phyloP scores from a whole-genome alignment of 1,139 yeast genomes.

The Blastobotrys ciferrii region DNA sequence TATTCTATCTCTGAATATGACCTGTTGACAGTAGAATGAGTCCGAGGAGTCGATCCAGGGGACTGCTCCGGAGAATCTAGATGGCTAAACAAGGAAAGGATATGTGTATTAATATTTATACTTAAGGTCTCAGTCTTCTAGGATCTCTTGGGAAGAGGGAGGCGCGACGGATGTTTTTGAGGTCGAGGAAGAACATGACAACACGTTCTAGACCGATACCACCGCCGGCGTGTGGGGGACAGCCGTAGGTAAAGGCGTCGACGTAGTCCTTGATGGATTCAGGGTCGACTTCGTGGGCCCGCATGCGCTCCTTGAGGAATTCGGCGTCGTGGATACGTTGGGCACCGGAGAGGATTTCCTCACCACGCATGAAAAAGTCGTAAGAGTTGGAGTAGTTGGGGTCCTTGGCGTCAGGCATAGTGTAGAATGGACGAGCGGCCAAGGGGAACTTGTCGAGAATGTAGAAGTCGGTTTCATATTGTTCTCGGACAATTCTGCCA shows the following conservation, averaged over 20 bases:
- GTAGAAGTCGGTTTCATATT: constrained; percentile 96
- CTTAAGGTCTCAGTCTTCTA: constrained; percentile 75
- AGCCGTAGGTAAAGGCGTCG: constrained; percentile 89
- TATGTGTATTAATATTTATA: constrained; percentile 5
- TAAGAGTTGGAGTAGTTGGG: constrained; percentile 82
- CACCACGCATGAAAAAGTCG: constrained; percentile 99
- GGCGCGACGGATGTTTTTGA: constrained; percentile 96
- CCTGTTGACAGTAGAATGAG: too few relatives aligned
- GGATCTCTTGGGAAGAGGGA: constrained; percentile 99
- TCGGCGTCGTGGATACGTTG: constrained; percentile 97
- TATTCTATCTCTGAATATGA: not conserved
- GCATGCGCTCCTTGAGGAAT: constrained; percentile 77
- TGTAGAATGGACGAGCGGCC: constrained; percentile 95
- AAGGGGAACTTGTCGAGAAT: constrained; percentile 97
- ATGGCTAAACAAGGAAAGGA: too few relatives aligned
- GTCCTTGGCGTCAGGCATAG: constrained; percentile 96
- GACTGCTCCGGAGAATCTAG: too few relatives aligned
- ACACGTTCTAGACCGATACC: constrained; percentile 99
- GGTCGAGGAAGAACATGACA: constrained; percentile 93
- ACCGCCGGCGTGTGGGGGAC: constrained; percentile 99
- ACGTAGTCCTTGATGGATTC: constrained; percentile 77
- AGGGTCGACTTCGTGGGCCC: constrained; percentile 79
- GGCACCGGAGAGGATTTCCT: constrained; percentile 97
- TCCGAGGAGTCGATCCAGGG: too few relatives aligned
- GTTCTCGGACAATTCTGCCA: constrained; percentile 88